Base-by-base conservation (phyloP, 441 rosid genomes). In the Omphalea diandra region DNA sequence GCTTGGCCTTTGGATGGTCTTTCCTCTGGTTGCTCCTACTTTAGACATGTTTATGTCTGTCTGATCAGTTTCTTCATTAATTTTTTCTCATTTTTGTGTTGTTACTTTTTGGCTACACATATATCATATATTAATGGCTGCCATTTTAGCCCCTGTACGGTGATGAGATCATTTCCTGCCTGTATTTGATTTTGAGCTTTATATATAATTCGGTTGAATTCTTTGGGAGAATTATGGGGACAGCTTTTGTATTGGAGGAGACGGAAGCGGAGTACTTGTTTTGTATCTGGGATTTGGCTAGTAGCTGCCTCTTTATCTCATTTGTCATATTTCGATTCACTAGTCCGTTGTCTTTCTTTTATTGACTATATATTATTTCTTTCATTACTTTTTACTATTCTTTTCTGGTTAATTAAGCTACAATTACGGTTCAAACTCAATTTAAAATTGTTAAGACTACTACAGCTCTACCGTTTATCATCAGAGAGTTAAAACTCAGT, bases 1-100 rank as follows among this genome's bases (percentile, higher is more conserved):
- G 88, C 82, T 38, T 81, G 72, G 83, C 67, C 15, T n/a, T 82
- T 9, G 93, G 95, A 77, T 82, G 79, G 66, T 82, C 73, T 4
- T 57, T 84, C 53, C 68, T 82, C 29, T 82, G 75, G 72, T 75
- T 84, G 68, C 82, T n/a, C n/a, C n/a, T 87, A 69, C 69, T 78
- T 70, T 87, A 86, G 85, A 73, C 64, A 40, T 15, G 40, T 17
- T n/a, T n/a, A n/a, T n/a, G n/a, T n/a, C 18, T 1, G 7, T 24
- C 36, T 36, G 15, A 11, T 50, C 24, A 50, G 11, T n/a, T 54
- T 63, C 27, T 60, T 60, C 12, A 52, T 11, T n/a, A 24, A 35
- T n/a, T 22, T 40, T 11, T 60, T 44, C 43, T 17, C 43, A 17
- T 55, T 33, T 55, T 69, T 64, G 24, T 55, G 70, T n/a, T 57